Base-by-base conservation (phyloP, 2,329 filamentous ascomycete genomes). In the Teratosphaeria destructans region DNA sequence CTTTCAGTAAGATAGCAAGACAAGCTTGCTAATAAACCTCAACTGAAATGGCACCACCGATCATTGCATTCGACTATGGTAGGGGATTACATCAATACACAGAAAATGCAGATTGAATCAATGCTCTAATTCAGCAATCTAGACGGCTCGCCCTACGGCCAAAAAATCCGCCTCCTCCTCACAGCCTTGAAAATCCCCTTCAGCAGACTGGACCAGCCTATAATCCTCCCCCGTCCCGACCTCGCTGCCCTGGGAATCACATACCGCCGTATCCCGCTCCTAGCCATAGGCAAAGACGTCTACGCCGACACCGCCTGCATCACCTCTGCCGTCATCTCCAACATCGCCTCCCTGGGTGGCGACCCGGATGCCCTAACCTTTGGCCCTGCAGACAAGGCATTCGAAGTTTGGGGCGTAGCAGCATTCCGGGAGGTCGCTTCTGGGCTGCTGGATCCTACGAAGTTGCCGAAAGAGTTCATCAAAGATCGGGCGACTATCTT, bases 241-340 rank as follows among this genome's bases (percentile, higher is more conserved):
- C 65, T 72, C 16, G 65, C 68, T 57, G 63, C 60, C 4, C 56
- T 72, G 11, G 69, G 66, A 5, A 66, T 72, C 49, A 69, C 65
- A 4, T 71, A 71, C 61, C 67, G 70, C n/a, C 66, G 70, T 57
- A 70, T 72, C 35, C 70, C 70, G 1, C 54, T 72, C 55, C 59
- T 72, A 11, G 63, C 69, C 14, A 60, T 72, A 14, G 70, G 70
- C 55, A 67, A 69, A 29, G 69, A 72, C 57, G 59, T 72, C 60
- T 72, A 70, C 62, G 61, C 59, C 56, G 70, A 72, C 62, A 64
- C 62, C 52, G 54, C 61, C 16, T 57, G 27, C 56, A 37, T 32
- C 10, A 54, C 27, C 53, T 54, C 53, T 11, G 16, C 34, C 19
- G 34, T 54, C 53, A 54, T 37, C 16, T 61, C 63, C 19, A 67